Evolutionary conservation across 2,329 filamentous ascomycete species (phyloP).

Genomic region (Pezicula carpinea): DNA sequence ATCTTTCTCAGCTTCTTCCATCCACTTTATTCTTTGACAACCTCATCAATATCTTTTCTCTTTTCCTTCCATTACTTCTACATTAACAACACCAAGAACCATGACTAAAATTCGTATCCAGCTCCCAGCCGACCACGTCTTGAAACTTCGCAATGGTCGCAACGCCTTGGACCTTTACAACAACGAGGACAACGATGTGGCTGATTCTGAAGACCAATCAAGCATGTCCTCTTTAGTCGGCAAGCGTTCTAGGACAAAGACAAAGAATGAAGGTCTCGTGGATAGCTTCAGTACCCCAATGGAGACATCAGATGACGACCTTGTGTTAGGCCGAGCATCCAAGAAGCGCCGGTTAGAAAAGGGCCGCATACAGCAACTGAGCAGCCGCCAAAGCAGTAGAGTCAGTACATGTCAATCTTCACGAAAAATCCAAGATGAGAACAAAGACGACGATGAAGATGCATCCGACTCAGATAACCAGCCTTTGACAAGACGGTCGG

Average conservation of each 20-base stretch:
- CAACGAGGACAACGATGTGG: constrained; percentile 14
- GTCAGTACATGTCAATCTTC: constrained; percentile 12
- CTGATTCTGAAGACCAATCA: constrained; percentile 5
- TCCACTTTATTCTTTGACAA: no score
- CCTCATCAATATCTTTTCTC: not conserved
- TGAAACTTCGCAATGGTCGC: constrained; percentile 40
- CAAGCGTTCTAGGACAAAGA: constrained; percentile 19
- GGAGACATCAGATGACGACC: not conserved
- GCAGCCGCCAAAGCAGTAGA: constrained; percentile 15
- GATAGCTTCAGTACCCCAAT: constrained; percentile 7
- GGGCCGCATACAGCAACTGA: constrained; percentile 11
- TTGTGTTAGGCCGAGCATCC: not conserved
- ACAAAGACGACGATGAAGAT: constrained; percentile 5
- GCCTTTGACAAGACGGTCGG: constrained; percentile 3
- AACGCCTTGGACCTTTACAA: constrained; percentile 39
- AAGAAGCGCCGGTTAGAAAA: constrained; percentile 22
- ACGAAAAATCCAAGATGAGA: constrained; percentile 6
- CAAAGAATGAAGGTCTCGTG: constrained; percentile 13
- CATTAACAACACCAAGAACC: not conserved
- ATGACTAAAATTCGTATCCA: constrained; percentile 18
- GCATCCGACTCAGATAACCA: constrained; percentile 11
- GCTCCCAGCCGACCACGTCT: constrained; percentile 40
- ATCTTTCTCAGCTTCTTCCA: no score
- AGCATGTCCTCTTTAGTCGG: constrained; percentile 12
- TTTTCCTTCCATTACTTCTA: not conserved